Evolutionary conservation across 306 rosid species (phyloP), one percentile per base, ranked within the genome.

Genomic region (Urtica urens): DNA sequence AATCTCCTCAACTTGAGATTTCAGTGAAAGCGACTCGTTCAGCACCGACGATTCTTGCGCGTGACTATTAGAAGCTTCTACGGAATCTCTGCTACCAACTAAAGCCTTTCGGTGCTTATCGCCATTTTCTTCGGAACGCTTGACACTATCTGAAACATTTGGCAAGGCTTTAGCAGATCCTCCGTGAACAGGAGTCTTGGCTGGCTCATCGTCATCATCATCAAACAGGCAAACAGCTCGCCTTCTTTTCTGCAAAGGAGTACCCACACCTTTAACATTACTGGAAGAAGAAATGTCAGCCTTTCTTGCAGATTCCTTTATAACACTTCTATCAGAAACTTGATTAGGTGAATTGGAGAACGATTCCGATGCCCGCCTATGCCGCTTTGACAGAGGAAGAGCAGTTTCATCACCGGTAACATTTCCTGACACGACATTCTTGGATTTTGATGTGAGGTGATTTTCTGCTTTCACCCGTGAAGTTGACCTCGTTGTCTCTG

Each of bases 141-240:
- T 92, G 60, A 27, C 55, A 60, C 58, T 66, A 54, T 73, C 85
- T 39, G 79, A 57, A 49, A 37, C 65, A 63, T 60, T 26, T 21
- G 61, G 39, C 62, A 82, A 62, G 2, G 79, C 68, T 61, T 71
- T 78, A 21, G 78, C 70, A 64, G 79, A 76, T 47, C 93, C 96
- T 67, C 94, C 96, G 60, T 85, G 87, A 66, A 92, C 69, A 10
- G 94, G 99, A 63, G 99, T 92, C 71, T 82, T 92, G 15, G 94
- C 87, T 3, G 72, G 63, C 0, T 75, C 95, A 8, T 77, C 93
- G 10, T 82, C 83, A 0, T 75, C 83, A 0, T 78, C 83, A 26
- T 72, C 93, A 52, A 47, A 71, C 38, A 92, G 72, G 73, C 99
- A 57, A 62, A 92, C 96, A 59, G 94, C 96, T 65, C 92, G 77